phyloP scores from a whole-genome alignment of 805 yeast species.

The Kazachstania africana region DNA sequence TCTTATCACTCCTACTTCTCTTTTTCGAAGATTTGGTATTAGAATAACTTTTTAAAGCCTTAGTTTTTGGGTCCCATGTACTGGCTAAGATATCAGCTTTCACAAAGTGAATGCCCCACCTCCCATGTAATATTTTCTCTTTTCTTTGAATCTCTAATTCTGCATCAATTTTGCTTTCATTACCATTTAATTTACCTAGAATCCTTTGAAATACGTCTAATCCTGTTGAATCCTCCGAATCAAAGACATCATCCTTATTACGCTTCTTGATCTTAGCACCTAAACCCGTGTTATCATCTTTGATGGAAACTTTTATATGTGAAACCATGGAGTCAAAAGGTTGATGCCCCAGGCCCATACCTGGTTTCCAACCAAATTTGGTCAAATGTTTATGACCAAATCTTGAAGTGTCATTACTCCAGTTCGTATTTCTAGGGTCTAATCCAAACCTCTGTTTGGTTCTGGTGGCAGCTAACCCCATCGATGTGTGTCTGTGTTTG shows the following conservation, averaged over 20 bases:
- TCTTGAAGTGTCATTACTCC: slow-evolving; percentile 78
- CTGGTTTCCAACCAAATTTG: slow-evolving; percentile 87
- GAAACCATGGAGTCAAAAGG: slow-evolving; percentile 44
- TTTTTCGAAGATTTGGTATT: slow-evolving; percentile 23
- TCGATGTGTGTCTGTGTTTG: too few species aligned
- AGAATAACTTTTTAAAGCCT: slow-evolving; percentile 24
- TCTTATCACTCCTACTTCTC: slow-evolving; percentile 20
- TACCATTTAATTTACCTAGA: slow-evolving; percentile 81
- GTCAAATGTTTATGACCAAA: slow-evolving; percentile 83
- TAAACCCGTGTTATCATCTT: slow-evolving; percentile 74
- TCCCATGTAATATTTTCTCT: slow-evolving; percentile 66
- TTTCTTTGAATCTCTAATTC: slow-evolving; percentile 60
- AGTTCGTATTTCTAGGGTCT: slow-evolving; percentile 88
- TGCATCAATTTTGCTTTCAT: slow-evolving; percentile 50
- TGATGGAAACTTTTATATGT: slow-evolving; percentile 72
- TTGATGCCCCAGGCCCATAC: slow-evolving; percentile 66
- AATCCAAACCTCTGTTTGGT: slow-evolving; percentile 75
- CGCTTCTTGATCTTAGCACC: slow-evolving; percentile 69
- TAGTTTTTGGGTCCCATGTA: slow-evolving; percentile 62
- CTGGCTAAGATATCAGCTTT: slow-evolving; percentile 74
- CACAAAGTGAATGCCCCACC: slow-evolving; percentile 80
- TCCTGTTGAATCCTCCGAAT: slow-evolving; percentile 78
- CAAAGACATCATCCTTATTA: slow-evolving; percentile 53
- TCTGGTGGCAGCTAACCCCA: slow-evolving; percentile 78
- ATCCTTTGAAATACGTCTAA: slow-evolving; percentile 87